Base-by-base conservation (phyloP, 768 basidiomycete species). In the Clavulina sp. region DNA sequence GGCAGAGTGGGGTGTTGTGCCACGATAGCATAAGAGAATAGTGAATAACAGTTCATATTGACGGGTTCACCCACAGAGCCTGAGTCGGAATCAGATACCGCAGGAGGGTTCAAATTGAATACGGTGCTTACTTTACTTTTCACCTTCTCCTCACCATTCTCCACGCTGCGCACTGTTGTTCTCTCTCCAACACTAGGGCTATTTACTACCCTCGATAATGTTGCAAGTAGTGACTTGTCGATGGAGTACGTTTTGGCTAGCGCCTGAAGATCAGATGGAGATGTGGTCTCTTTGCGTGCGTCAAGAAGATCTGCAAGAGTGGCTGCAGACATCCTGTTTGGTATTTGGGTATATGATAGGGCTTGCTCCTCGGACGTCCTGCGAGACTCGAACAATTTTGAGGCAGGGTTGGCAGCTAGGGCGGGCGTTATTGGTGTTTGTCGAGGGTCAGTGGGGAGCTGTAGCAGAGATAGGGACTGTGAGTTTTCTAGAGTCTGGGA, bases 231-330 rank as follows among this genome's bases (percentile, higher is more conserved):
- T 21, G 62, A 64, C 0, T 66, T 56, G 50, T 82, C 80, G 26
- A 88, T 61, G 4, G 65, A 72, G 60, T 78, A 78, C 59, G 68
- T 69, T 48, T 63, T 59, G 33, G 77, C 74, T 4, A 85, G 64
- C n/a, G 61, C 57, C 23, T 70, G 68, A 3, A 81, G 60, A 30
- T 76, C 74, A 16, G 60, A 59, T 6, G 21, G 49, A 4, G 71
- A 67, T 29, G 57, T 63, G 21, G 66, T 65, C 0, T 65, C 61
- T 63, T 84, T 84, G 38, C 78, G 71, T 56, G 73, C 73, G 55
- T 84, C 75, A 19, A 87, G 69, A 4, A 87, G 66, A 3, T 73
- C 73, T 9, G 68, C 65, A 24, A 87, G 65, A 0, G 70, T 61
- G 16, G 66, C 60, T 1, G 76, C 78, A 51, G 72, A 69, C 18